Conservation (phyloP, 2,329 filamentous ascomycete genomes). For the Talaromyces sp. region DNA sequence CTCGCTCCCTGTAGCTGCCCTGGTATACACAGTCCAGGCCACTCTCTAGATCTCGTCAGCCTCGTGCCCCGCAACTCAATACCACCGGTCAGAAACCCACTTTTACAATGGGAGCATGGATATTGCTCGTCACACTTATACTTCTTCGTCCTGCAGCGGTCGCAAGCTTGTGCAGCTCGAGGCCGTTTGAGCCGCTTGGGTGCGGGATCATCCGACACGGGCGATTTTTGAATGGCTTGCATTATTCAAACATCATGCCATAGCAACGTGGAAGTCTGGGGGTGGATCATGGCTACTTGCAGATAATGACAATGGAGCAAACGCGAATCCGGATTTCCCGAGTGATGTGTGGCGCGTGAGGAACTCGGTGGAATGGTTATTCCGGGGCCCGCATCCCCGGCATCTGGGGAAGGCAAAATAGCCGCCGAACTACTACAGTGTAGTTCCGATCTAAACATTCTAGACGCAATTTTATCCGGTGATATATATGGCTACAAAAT, state of each 20-base stretch:
- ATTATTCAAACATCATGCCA: conserved; percentile 26
- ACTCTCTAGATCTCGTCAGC: conserved; percentile 30
- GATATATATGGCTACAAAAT: too few relatives aligned
- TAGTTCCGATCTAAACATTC: too few relatives aligned
- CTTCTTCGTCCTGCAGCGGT: conserved; percentile 52
- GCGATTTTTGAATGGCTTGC: conserved; percentile 40
- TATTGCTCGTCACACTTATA: conserved; percentile 53
- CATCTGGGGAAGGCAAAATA: too few relatives aligned
- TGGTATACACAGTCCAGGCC: conserved; percentile 38
- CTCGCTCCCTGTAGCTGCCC: conserved; percentile 35
- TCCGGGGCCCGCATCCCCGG: neutral
- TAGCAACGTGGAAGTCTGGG: conserved; percentile 3
- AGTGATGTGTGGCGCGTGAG: neutral
- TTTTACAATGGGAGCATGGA: conserved; percentile 50
- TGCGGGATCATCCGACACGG: conserved; percentile 18
- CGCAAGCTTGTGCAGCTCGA: conserved; percentile 52
- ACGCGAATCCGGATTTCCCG: conserved; percentile 1
- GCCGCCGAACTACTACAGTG: too few relatives aligned
- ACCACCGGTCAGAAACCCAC: conserved; percentile 29
- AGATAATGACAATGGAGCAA: conserved; percentile 14
- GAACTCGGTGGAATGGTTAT: neutral
- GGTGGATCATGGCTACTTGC: conserved; percentile 6
- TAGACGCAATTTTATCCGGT: too few relatives aligned
- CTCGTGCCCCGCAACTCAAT: neutral
- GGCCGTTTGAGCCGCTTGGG: conserved; percentile 36